phyloP scores from a whole-genome alignment of 2,329 filamentous ascomycete genomes.

The Cercospora janseana region DNA sequence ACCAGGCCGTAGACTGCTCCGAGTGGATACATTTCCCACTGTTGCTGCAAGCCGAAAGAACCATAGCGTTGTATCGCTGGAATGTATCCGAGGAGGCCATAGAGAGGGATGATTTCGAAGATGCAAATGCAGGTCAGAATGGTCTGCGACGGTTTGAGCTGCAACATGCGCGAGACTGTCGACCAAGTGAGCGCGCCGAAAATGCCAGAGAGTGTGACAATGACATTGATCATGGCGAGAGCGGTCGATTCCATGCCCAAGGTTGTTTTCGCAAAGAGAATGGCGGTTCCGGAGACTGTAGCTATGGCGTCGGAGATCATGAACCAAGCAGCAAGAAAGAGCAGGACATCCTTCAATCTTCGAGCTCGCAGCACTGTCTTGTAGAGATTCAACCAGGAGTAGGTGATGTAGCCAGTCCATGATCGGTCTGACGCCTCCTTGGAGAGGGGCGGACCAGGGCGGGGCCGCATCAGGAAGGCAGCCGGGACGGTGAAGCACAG shows the following conservation, averaged over 20 bases:
- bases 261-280: constrained; percentile 92
- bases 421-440: constrained; percentile 38
- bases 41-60: constrained; percentile 80
- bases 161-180: constrained; percentile 67
- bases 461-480: constrained; percentile 79
- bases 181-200: constrained; percentile 89
- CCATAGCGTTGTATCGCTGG: constrained; percentile 73
- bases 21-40: constrained; percentile 95
- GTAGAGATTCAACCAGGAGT: constrained; percentile 83
- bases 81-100: constrained; percentile 84
- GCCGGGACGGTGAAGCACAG: constrained; percentile 84
- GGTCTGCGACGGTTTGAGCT: constrained; percentile 76
- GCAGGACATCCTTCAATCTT: constrained; percentile 67
- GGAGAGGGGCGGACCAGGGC: constrained; percentile 74
- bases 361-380: constrained; percentile 75
- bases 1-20: constrained; percentile 91
- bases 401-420: constrained; percentile 71
- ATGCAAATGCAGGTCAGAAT: constrained; percentile 87
- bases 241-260: constrained; percentile 86
- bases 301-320: constrained; percentile 90
- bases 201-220: constrained; percentile 80
- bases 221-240: constrained; percentile 88
- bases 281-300: constrained; percentile 89
- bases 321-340: constrained; percentile 90
- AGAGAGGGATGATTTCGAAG: constrained; percentile 89